Percentiles rank a stretch among this genome's conserved stretches.
These are phyloP conservation scores for Lithospermum erythrorhizon DNA, from an alignment of 257 asterid species.

Conservation along the genomic window DNA sequence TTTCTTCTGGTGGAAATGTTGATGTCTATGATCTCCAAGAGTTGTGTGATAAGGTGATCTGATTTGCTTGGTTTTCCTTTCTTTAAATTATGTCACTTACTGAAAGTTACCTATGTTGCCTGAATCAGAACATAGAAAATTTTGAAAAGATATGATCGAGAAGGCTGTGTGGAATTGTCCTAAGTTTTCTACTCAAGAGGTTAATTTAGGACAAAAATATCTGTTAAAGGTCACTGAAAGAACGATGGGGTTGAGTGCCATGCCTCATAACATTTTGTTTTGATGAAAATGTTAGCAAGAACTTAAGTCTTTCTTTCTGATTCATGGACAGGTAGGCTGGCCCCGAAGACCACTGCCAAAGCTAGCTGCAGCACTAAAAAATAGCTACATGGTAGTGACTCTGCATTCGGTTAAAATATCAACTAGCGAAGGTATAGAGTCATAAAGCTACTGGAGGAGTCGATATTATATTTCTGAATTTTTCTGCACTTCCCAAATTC, in stretches of 20 bases:
- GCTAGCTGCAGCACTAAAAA: constrained; percentile 85
- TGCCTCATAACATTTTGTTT: neutral
- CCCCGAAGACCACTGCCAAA: constrained; percentile 88
- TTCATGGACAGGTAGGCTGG: constrained; percentile 81
- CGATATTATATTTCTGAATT: neutral
- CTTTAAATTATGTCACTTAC: neutral
- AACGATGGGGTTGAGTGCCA: neutral
- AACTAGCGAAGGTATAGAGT: constrained; percentile 58
- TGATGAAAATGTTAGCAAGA: neutral
- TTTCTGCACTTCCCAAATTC: neutral
- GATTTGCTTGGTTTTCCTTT: neutral
- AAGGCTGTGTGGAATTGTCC: too few species aligned
- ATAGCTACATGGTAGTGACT: constrained; percentile 90
- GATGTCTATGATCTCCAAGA: constrained; percentile 85
- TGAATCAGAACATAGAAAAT: neutral
- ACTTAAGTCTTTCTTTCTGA: neutral
- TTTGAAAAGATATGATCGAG: too few species aligned
- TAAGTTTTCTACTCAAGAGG: too few species aligned
- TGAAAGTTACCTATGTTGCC: neutral
- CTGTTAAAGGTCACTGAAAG: neutral
- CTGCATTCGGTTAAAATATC: constrained; percentile 58
- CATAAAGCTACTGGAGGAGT: constrained; percentile 12
- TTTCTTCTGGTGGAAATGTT: constrained; percentile 80
- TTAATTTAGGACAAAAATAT: too few species aligned
- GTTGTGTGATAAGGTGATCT: constrained; percentile 78